Evolutionary conservation across 257 asterid species (phyloP), one percentile per base, ranked within the genome.

Genomic region (Haberlea rhodopensis): DNA sequence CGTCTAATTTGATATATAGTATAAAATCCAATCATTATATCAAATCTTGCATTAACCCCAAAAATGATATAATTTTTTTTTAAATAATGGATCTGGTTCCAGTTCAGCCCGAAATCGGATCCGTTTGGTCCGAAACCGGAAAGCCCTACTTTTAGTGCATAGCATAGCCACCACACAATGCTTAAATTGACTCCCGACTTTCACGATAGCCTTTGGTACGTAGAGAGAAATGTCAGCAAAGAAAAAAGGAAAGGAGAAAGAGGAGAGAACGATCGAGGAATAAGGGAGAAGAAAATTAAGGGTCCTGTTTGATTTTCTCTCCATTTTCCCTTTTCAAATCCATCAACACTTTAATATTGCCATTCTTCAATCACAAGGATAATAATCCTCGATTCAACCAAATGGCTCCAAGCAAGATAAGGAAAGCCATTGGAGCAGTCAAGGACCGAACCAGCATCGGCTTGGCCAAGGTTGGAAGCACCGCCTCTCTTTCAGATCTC

Each of bases 371-470:
- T 37, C n/a, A 9, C 49, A 59, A 46, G 19, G 29, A n/a, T 28
- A 16, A 28, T 13, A 20, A 19, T n/a, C n/a, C n/a, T n/a, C n/a
- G n/a, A n/a, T n/a, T n/a, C n/a, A n/a, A n/a, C n/a, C 16, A 51
- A 0, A 90, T 94, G 99, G 95, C 80, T 79, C 84, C 95, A n/a
- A 86, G 95, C 90, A 94, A 85, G 81, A 34, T 90, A 0, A 78
- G 95, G 32, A 81, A 84, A 62, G 97, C 97, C 71, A 88, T 90
- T 7, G 97, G 95, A 31, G 96, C 96, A 8, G 95, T 94, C 26
- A 94, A 94, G 66, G 99, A 94, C 76, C 84, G 78, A 53, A 88
- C 97, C 5, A 94, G 96, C 87, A 94, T 94, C 53, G 74, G 99
- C 66, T 80, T 94, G 2, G 99, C 99, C 31, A 94, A 90, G 77